phyloP scores from a whole-genome alignment of 1,284 basidiomycete genomes.

The Microbotryum intermedium region DNA sequence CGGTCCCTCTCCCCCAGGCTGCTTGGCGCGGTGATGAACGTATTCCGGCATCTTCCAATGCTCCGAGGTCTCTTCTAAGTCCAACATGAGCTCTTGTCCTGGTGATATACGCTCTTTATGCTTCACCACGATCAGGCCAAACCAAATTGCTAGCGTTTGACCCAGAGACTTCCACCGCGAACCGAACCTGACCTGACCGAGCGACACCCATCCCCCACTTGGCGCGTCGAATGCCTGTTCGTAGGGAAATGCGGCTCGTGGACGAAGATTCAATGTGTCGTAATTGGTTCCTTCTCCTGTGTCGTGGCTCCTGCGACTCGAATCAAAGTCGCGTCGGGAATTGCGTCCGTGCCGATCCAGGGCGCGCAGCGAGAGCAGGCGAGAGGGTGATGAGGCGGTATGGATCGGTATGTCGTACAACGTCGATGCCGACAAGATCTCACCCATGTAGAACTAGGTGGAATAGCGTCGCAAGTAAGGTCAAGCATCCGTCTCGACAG shows the following conservation, averaged over 20 bases:
- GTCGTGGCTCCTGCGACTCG: slow-evolving; percentile 47
- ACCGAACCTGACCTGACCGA: too few relatives aligned
- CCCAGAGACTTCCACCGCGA: too few relatives aligned
- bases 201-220: too few relatives aligned
- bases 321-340: slow-evolving; percentile 1
- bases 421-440: slow-evolving; percentile 56
- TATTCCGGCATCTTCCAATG: too few relatives aligned
- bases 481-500: too few relatives aligned
- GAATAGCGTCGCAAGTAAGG: not conserved
- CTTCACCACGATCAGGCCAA: too few relatives aligned
- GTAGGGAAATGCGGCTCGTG: slow-evolving; percentile 58
- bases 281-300: slow-evolving; percentile 66
- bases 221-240: slow-evolving; percentile 60
- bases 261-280: slow-evolving; percentile 53
- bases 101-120: too few relatives aligned
- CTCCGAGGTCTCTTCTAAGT: too few relatives aligned
- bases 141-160: too few relatives aligned
- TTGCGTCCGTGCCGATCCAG: slow-evolving; percentile 53
- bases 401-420: slow-evolving; percentile 17
- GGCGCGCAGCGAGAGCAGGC: slow-evolving; percentile 55
- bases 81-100: too few relatives aligned
- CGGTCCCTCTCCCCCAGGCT: too few relatives aligned
- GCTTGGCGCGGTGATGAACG: too few relatives aligned
- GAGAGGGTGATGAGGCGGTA: slow-evolving; percentile 24
- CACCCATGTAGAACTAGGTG: slow-evolving; percentile 62